Conservation (phyloP, 768 basidiomycete species). For the Trametes sanguinea region DNA sequence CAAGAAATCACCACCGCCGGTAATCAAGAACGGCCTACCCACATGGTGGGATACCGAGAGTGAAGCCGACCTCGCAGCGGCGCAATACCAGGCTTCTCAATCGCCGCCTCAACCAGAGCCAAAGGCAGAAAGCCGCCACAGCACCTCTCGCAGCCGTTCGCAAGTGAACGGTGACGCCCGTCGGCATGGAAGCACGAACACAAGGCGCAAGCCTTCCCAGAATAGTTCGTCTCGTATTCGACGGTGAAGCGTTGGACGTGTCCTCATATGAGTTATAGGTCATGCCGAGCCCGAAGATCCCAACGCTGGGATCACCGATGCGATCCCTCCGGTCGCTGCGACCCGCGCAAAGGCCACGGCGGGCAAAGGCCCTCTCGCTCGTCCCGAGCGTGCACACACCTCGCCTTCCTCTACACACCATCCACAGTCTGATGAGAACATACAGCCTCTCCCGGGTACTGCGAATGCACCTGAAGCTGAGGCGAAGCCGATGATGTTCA, state of each 20-base stretch:
- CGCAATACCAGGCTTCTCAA: constrained; percentile 15
- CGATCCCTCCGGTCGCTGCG: constrained; percentile 25
- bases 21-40: constrained; percentile 18
- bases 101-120: neutral
- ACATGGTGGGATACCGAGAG: constrained; percentile 30
- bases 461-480: constrained; percentile 1
- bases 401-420: neutral
- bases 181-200: neutral
- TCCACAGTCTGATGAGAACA: neutral
- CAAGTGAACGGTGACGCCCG: too few relatives aligned
- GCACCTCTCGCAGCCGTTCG: neutral
- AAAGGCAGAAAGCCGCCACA: neutral
- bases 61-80: constrained; percentile 24
- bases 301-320: constrained; percentile 25
- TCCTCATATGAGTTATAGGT: neutral
- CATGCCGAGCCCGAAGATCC: constrained; percentile 5
- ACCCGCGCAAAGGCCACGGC: constrained; percentile 19
- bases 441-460: constrained; percentile 5
- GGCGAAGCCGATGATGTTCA: constrained; percentile 26
- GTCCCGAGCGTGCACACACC: neutral
- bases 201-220: neutral
- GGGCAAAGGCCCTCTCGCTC: neutral
- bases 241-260: neutral
- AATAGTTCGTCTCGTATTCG: neutral
- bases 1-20: constrained; percentile 27